Evolutionary conservation across 805 yeast genomes (phyloP), one percentile per base, ranked within the genome.

Genomic region (Debaryomyces hansenii): DNA sequence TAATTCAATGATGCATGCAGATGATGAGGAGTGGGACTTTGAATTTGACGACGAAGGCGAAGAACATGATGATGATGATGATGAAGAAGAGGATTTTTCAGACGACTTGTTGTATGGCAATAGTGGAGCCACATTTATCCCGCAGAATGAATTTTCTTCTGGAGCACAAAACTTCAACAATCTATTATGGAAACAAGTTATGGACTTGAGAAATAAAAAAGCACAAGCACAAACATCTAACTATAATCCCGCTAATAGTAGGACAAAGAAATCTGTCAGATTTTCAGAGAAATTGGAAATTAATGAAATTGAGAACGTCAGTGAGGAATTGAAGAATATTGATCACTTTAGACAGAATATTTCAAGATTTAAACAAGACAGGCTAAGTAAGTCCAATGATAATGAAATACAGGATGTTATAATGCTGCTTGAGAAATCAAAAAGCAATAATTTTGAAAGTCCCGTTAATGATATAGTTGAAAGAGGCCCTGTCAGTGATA

Each of bases 221-320:
- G 31, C 15, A 10, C 32, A 24, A 40, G 16, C 34, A 28, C 24
- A 18, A 28, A 15, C 15, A 34, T 12, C 38, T 18, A 35, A 18
- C 8, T n/a, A 24, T 10, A n/a, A 28, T 16, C 12, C 14, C 10
- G 20, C 37, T n/a, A 8, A 12, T 10, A 36, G 38, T 20, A 41
- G 42, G 33, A 21, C 29, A n/a, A 70, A 70, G 50, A 82, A 80
- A 53, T 63, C 77, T 2, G 89, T 85, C 8, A 62, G 74, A 14
- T 85, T 84, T 64, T 72, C 83, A 0, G 70, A 72, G 1, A 66
- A 66, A 2, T 67, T 82, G 28, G 79, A 82, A 38, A 76, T 85
- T 9, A 83, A 82, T 50, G 82, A 81, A 46, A 72, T 85, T 40
- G 85, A 80, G 41, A 78, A 81, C 51, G 69, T 82, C 2, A 80